Evolutionary conservation across 345 rosid genomes (phyloP).

Genomic region (Camelina neglecta): DNA sequence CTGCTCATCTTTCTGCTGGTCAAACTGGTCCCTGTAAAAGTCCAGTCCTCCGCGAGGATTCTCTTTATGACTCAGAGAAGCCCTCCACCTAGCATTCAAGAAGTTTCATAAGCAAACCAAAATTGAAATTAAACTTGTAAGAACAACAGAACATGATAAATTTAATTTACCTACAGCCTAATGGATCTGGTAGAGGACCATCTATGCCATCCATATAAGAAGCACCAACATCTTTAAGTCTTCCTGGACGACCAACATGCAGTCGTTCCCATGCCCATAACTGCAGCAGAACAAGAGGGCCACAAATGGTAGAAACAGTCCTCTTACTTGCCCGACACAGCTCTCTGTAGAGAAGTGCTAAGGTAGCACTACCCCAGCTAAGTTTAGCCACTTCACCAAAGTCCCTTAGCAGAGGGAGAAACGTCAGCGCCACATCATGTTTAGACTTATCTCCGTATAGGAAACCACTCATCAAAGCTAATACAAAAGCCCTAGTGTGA

Average conservation of each 20-base stretch:
- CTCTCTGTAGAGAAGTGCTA: constrained; percentile 50
- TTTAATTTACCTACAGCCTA: constrained; percentile 49
- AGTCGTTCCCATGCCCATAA: constrained; percentile 50
- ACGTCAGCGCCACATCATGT: constrained; percentile 49
- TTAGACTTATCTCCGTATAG: constrained; percentile 49
- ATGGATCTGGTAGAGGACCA: constrained; percentile 49
- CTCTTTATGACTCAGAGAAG: constrained; percentile 51
- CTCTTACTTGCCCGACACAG: constrained; percentile 49
- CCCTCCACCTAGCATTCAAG: constrained; percentile 50
- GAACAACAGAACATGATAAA: background rate
- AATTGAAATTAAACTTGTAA: constrained; percentile 13
- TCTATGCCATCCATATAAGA: constrained; percentile 47
- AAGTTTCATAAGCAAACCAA: constrained; percentile 38
- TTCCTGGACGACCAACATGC: constrained; percentile 51
- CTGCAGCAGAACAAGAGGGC: constrained; percentile 50
- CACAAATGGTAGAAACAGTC: constrained; percentile 50
- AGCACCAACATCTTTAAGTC: constrained; percentile 45
- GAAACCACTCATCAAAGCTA: constrained; percentile 50
- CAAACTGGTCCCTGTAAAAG: constrained; percentile 50
- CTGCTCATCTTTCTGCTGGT: constrained; percentile 53
- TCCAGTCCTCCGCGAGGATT: constrained; percentile 51
- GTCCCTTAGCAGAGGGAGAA: constrained; percentile 44
- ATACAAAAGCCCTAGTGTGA: constrained; percentile 46
- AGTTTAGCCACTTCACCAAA: constrained; percentile 44
- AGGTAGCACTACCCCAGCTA: constrained; percentile 50